Evolutionary conservation across 2,329 filamentous ascomycete genomes (phyloP).

Genomic region (Talaromyces pinophilus): DNA sequence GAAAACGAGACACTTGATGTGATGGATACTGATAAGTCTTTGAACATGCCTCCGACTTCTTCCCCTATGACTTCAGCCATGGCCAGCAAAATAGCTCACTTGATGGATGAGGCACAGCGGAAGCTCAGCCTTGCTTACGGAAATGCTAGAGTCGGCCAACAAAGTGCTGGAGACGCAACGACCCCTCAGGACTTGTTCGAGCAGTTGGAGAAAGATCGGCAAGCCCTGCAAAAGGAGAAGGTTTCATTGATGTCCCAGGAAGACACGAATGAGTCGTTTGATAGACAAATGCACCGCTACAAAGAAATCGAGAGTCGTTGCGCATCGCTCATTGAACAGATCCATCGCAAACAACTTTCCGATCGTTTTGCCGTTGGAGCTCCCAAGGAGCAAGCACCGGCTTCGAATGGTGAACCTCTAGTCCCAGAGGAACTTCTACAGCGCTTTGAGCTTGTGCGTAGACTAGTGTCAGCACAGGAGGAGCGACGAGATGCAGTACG

Average conservation of each 20-base stretch:
- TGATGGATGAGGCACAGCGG: conserved; percentile 71
- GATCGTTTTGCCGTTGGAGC: conserved; percentile 32
- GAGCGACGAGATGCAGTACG: conserved; percentile 39
- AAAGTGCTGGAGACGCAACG: conserved; percentile 44
- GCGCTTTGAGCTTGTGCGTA: conserved; percentile 35
- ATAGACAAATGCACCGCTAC: conserved; percentile 44
- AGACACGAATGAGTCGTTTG: conserved; percentile 38
- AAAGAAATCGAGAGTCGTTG: conserved; percentile 39
- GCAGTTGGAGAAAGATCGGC: conserved; percentile 48
- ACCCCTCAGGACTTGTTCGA: conserved; percentile 46
- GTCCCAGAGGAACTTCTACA: conserved; percentile 35
- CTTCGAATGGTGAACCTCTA: conserved; percentile 26
- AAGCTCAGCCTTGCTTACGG: conserved; percentile 61
- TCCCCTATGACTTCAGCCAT: conserved; percentile 69
- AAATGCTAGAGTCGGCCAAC: conserved; percentile 66
- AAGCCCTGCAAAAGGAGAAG: conserved; percentile 45
- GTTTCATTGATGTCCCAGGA: conserved; percentile 40
- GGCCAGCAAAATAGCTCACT: conserved; percentile 66
- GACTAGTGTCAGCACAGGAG: conserved; percentile 39
- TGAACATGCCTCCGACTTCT: conserved; percentile 39
- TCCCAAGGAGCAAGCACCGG: conserved; percentile 23
- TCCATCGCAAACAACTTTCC: conserved; percentile 42
- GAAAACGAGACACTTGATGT: conserved; percentile 32
- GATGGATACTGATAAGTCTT: conserved; percentile 35
- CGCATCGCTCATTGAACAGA: conserved; percentile 48